Percentiles rank a stretch among this genome's conserved stretches.
Evolutionary conservation across 148 eudicot genomes (phyloP).

Genomic region (Dysphania ambrosioides): DNA sequence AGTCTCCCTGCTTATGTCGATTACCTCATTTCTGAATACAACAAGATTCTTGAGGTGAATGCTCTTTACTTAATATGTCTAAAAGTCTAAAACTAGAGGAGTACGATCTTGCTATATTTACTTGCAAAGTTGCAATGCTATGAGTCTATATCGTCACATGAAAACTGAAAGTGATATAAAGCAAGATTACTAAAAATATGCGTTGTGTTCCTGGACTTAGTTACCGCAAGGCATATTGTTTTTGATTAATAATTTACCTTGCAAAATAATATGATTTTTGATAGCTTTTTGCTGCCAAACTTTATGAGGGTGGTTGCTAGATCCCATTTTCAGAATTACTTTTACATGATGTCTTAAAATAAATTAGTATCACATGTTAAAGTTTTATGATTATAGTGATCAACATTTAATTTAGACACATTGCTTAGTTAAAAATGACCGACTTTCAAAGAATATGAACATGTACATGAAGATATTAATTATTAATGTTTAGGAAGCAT

Average conservation of each 20-base stretch:
- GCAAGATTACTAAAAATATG: not conserved
- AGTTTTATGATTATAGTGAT: not conserved
- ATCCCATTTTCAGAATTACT: not conserved
- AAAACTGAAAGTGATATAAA: not conserved
- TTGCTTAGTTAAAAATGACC: too few relatives aligned
- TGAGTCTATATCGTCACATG: not conserved
- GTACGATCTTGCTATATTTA: not conserved
- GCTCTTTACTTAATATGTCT: not conserved
- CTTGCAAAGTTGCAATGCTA: not conserved
- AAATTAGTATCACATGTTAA: not conserved
- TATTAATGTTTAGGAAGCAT: too few relatives aligned
- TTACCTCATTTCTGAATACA: slow-evolving; percentile 47
- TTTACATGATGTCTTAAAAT: not conserved
- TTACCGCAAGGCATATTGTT: not conserved
- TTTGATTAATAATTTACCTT: too few relatives aligned
- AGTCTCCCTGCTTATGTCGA: slow-evolving; percentile 38
- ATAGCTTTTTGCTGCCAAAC: not conserved
- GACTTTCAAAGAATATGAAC: too few relatives aligned
- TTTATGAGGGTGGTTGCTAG: slow-evolving; percentile 5
- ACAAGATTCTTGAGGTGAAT: slow-evolving; percentile 40
- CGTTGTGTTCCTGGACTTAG: not conserved
- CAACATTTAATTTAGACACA: too few relatives aligned
- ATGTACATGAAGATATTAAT: too few relatives aligned
- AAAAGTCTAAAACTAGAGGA: not conserved
- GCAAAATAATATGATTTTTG: too few relatives aligned